Evolutionary conservation across 768 basidiomycete genomes (phyloP).

Genomic region (Termitomyces sp.): DNA sequence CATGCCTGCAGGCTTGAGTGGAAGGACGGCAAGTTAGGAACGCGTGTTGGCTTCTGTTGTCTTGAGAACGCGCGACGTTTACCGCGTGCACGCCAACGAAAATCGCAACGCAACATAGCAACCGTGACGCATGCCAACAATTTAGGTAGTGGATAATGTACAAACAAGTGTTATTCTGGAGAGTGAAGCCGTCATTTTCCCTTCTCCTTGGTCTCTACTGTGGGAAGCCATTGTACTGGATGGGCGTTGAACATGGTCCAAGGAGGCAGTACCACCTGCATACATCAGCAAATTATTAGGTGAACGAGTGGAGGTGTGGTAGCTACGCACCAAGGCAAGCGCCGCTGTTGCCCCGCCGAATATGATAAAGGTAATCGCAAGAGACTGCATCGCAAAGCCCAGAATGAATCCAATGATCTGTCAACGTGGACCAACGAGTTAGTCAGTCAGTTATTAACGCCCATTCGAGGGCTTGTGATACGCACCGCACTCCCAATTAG

Average conservation of each 20-base stretch:
- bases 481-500: slow-evolving; percentile 44
- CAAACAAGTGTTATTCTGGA: not conserved
- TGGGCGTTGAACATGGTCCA: slow-evolving; percentile 65
- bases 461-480: slow-evolving; percentile 1
- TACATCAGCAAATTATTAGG: not conserved
- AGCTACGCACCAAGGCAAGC: slow-evolving; percentile 36
- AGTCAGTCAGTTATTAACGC: not conserved
- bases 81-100: too few relatives aligned
- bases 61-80: too few relatives aligned
- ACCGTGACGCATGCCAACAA: too few relatives aligned
- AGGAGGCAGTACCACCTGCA: slow-evolving; percentile 57
- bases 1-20: too few relatives aligned
- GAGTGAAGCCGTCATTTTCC: not conserved
- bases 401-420: slow-evolving; percentile 51
- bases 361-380: slow-evolving; percentile 45
- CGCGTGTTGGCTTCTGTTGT: too few relatives aligned
- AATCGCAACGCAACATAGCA: too few relatives aligned
- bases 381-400: slow-evolving; percentile 52
- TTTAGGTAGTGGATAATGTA: not conserved
- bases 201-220: slow-evolving; percentile 5
- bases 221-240: slow-evolving; percentile 57
- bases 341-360: slow-evolving; percentile 34
- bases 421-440: slow-evolving; percentile 1
- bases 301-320: not conserved
- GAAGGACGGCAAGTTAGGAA: too few relatives aligned